phyloP scores from a whole-genome alignment of 768 basidiomycete species.

The Boletus vermiculosoides region DNA sequence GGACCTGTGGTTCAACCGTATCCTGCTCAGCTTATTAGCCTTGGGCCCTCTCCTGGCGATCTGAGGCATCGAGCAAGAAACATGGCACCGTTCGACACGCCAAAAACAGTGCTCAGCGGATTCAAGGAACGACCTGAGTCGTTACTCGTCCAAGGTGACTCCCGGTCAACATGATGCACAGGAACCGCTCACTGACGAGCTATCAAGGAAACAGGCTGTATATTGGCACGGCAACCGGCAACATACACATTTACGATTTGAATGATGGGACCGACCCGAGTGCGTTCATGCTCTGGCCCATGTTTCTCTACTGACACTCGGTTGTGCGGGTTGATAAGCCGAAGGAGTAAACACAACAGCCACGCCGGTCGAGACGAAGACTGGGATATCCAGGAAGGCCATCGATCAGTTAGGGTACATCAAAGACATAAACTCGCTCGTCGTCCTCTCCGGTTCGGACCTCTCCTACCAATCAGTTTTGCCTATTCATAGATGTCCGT shows the following conservation, averaged over 20 bases:
- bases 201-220: conserved; percentile 56
- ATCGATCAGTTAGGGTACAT: conserved; percentile 90
- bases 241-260: conserved; percentile 50
- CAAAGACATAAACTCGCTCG: conserved; percentile 81
- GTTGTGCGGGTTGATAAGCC: conserved; percentile 1
- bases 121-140: conserved; percentile 38
- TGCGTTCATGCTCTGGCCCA: conserved; percentile 26
- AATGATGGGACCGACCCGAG: conserved; percentile 41
- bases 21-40: not conserved
- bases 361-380: conserved; percentile 63
- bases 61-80: not conserved
- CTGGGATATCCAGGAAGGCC: conserved; percentile 58
- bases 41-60: not conserved
- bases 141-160: conserved; percentile 31
- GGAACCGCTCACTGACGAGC: not conserved
- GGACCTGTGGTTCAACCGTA: not conserved
- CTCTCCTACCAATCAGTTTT: conserved; percentile 13
- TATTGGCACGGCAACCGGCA: conserved; percentile 58
- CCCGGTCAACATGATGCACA: not conserved
- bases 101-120: conserved; percentile 27
- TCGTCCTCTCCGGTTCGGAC: conserved; percentile 72
- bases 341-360: conserved; percentile 4
- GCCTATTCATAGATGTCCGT: conserved; percentile 3
- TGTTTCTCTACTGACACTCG: conserved; percentile 24
- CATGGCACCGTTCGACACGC: conserved; percentile 36